These are phyloP conservation scores for Microsporum audouinii DNA, from an alignment of 2,329 filamentous ascomycete genomes.

Conservation along the genomic window DNA sequence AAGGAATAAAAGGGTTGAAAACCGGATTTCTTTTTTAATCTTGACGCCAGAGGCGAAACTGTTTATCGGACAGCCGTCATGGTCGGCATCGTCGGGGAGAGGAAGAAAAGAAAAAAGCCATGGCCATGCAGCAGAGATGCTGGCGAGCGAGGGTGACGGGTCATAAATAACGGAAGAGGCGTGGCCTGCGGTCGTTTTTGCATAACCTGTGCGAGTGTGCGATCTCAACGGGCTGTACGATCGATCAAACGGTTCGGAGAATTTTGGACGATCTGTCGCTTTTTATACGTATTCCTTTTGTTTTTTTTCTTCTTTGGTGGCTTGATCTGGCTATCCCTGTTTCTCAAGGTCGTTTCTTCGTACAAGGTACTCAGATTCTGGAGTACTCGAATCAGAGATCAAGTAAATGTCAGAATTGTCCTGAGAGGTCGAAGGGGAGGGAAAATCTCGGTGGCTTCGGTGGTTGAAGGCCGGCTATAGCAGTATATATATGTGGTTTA, in stretches of 20 bases:
- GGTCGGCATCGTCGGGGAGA: background rate
- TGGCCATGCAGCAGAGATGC: background rate
- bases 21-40: background rate
- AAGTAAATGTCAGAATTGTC: background rate
- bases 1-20: background rate
- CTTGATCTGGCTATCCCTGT: background rate
- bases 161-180: background rate
- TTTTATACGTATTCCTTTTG: constrained; percentile 1
- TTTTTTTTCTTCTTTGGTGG: constrained; percentile 1
- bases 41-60: background rate
- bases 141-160: background rate
- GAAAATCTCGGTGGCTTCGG: background rate
- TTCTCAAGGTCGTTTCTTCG: background rate
- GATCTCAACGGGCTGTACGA: background rate
- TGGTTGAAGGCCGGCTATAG: background rate
- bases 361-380: constrained; percentile 3
- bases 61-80: background rate
- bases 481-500: background rate
- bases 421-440: background rate
- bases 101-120: background rate
- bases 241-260: background rate
- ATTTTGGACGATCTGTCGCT: background rate
- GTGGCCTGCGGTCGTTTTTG: background rate
- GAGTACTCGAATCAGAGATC: background rate
- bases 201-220: background rate